Evolutionary conservation across 2,329 filamentous ascomycete genomes (phyloP), one percentile per base, ranked within the genome.

Genomic region (Gremmenia infestans): DNA sequence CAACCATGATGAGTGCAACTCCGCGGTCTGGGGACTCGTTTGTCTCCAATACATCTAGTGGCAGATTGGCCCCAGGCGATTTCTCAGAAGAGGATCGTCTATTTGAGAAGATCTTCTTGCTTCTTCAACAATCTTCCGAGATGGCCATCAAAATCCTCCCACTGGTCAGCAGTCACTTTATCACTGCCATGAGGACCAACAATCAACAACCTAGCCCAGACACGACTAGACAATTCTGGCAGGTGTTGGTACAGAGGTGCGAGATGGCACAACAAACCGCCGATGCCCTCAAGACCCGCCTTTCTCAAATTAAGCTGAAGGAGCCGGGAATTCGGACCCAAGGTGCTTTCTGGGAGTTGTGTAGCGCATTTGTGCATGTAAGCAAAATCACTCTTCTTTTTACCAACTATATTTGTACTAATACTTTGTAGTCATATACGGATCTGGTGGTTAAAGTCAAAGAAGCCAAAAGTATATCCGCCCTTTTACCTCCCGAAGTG

Each of bases 11-110:
- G 12, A 68, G 64, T 55, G 65, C 79, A n/a, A 95, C 90, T 0
- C 90, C 91, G 47, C 85, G 89, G 23, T 95, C 90, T 7, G 88
- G 87, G 45, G 91, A 96, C 65, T 90, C 89, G 0, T 95, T 94
- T 68, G 79, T 77, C 2, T 84, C 61, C 15, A 65, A 50, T 37
- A 58, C 56, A 28, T 61, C 60, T n/a, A 57, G 60, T 50, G 65
- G 66, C 22, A 63, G 63, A 48, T 70, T 60, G 72, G 65, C 42
- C 19, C 23, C 67, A 71, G 64, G 68, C 67, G 88, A 91, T 50
- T 82, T 86, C 50, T 81, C 81, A 2, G 88, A 91, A 61, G 90
- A 96, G 60, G 91, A 96, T 64, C 80, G 82, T 15, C 81, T 86
- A 28, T 96, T 96, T 63, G 92, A 96, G 60, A 83, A 79, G 59